Evolutionary conservation across 371 early-diverging fungal species (phyloP).

Genomic region (Nosema muscidifuracis): DNA sequence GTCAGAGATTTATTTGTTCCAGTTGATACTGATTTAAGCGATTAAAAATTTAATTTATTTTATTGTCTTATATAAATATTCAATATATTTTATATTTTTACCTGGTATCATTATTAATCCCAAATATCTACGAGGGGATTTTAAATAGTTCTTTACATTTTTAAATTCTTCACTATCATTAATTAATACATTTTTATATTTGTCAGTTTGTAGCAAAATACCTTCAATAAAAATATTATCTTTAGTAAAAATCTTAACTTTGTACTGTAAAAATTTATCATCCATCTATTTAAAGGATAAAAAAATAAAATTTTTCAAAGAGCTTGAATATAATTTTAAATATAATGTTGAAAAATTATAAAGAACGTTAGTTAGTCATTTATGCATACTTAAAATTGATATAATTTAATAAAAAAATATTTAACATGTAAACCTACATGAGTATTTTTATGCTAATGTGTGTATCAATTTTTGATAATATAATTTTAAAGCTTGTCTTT

Average conservation of each 20-base stretch:
- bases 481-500: too few species aligned
- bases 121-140: neutral
- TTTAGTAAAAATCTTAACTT: conserved; percentile 21
- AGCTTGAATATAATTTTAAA: too few species aligned
- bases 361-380: too few species aligned
- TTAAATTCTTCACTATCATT: conserved; percentile 30
- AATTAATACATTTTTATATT: conserved; percentile 16
- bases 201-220: conserved; percentile 7
- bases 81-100: conserved; percentile 9
- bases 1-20: conserved; percentile 31
- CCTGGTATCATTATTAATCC: conserved; percentile 21
- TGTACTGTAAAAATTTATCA: conserved; percentile 5
- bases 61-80: neutral
- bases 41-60: conserved; percentile 30
- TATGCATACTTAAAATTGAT: too few species aligned
- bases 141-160: neutral
- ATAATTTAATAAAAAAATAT: too few species aligned
- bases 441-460: too few species aligned
- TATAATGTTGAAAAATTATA: too few species aligned
- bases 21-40: conserved; percentile 32
- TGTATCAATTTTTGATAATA: too few species aligned
- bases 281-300: too few species aligned
- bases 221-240: conserved; percentile 27
- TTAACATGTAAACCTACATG: too few species aligned
- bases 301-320: too few species aligned